These are phyloP conservation scores for Aspergillus unguis DNA, from an alignment of 2,329 filamentous ascomycete genomes.

Conservation along the genomic window DNA sequence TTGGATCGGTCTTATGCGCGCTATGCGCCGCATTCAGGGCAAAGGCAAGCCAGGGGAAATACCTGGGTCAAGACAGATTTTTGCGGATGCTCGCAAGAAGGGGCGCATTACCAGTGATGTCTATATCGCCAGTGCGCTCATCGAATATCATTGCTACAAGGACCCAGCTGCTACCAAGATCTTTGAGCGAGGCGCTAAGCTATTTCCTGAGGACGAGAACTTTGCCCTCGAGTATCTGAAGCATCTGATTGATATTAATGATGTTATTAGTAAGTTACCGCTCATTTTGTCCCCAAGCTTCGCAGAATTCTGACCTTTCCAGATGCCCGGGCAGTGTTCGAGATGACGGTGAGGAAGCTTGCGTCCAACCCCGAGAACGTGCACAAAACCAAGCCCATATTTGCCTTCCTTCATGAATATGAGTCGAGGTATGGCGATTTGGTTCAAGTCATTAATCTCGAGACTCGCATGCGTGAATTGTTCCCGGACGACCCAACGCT, in stretches of 20 bases:
- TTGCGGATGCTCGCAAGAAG: constrained; percentile 80
- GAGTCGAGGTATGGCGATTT: constrained; percentile 93
- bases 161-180: constrained; percentile 91
- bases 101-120: constrained; percentile 91
- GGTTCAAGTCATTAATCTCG: constrained; percentile 82
- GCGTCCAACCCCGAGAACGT: constrained; percentile 71
- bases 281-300: background rate
- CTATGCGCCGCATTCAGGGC: constrained; percentile 91
- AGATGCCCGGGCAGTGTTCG: constrained; percentile 95
- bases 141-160: constrained; percentile 95
- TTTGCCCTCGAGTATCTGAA: constrained; percentile 97
- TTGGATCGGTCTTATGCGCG: constrained; percentile 92
- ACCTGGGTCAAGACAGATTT: constrained; percentile 78
- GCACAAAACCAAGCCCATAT: constrained; percentile 76
- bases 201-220: constrained; percentile 89
- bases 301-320: constrained; percentile 14
- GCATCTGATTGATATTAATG: constrained; percentile 86
- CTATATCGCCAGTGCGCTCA: constrained; percentile 86
- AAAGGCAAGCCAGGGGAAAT: constrained; percentile 67
- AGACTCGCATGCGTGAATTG: constrained; percentile 88
- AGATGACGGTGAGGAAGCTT: constrained; percentile 83
- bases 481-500: constrained; percentile 83
- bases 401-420: constrained; percentile 90
- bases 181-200: constrained; percentile 86
- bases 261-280: constrained; percentile 75